phyloP scores from a whole-genome alignment of 2,329 filamentous ascomycete genomes.

The Penicillium sp. region DNA sequence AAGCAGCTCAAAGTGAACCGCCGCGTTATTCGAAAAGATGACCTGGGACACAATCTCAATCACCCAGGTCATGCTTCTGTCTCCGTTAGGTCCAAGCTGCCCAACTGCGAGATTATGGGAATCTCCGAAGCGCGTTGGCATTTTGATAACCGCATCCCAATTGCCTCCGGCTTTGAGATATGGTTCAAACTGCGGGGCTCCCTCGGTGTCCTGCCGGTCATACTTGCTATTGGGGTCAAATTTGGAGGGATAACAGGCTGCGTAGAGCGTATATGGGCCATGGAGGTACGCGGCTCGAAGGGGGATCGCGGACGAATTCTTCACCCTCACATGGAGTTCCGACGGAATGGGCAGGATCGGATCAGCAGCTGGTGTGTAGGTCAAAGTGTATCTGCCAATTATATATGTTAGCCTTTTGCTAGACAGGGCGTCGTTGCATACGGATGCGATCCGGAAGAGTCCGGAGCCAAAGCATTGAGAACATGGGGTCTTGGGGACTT shows the following conservation, averaged over 20 bases:
- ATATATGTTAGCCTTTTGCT: conserved; percentile 1
- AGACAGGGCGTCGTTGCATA: not conserved
- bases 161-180: conserved; percentile 91
- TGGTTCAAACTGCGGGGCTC: conserved; percentile 87
- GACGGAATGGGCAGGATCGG: conserved; percentile 84
- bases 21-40: conserved; percentile 85
- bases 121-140: conserved; percentile 69
- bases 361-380: conserved; percentile 85
- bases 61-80: conserved; percentile 73
- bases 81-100: conserved; percentile 44
- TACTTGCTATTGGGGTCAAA: conserved; percentile 83
- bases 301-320: conserved; percentile 86
- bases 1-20: conserved; percentile 82
- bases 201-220: conserved; percentile 66
- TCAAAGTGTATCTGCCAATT: conserved; percentile 66
- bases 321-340: conserved; percentile 79
- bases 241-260: conserved; percentile 76
- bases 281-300: conserved; percentile 94
- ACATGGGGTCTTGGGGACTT: conserved; percentile 32
- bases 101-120: conserved; percentile 34
- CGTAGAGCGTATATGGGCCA: conserved; percentile 87
- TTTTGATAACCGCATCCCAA: conserved; percentile 75
- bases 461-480: not conserved
- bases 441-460: not conserved
- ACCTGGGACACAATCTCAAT: conserved; percentile 91